These are phyloP conservation scores for Trametes sanguinea DNA, from an alignment of 768 basidiomycete species.

Conservation along the genomic window DNA sequence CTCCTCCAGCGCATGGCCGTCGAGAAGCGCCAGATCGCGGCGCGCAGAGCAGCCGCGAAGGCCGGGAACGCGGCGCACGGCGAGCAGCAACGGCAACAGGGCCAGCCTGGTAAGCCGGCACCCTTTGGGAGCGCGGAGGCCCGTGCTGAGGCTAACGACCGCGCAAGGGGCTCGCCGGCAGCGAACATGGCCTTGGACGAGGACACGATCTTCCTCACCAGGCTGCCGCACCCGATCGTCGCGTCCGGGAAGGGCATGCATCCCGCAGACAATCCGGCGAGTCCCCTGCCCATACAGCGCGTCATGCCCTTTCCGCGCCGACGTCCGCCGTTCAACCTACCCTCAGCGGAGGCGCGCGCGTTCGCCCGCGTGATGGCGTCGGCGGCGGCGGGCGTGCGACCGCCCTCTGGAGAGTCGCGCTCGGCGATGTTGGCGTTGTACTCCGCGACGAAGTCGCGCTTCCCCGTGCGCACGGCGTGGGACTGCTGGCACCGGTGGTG, in stretches of 20 bases:
- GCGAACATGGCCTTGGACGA: neutral
- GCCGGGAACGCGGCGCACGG: neutral
- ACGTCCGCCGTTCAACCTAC: conserved; percentile 12
- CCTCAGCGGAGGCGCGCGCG: conserved; percentile 11
- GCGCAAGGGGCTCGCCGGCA: conserved; percentile 1
- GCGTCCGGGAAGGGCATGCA: neutral
- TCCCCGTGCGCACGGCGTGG: conserved; percentile 19
- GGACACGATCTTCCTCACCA: conserved; percentile 12
- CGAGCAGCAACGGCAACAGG: neutral
- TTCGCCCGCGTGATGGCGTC: conserved; percentile 18
- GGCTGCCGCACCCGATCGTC: conserved; percentile 10
- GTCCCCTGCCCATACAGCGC: conserved; percentile 9
- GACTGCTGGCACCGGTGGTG: conserved; percentile 28
- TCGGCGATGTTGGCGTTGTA: conserved; percentile 20
- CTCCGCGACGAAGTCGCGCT: conserved; percentile 13
- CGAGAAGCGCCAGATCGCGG: conserved; percentile 9
- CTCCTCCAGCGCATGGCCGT: conserved; percentile 10
- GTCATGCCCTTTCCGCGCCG: conserved; percentile 13
- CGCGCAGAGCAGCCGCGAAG: neutral
- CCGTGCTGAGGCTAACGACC: conserved; percentile 18
- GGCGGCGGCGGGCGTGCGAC: conserved; percentile 9
- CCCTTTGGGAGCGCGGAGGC: conserved; percentile 19
- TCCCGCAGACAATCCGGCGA: neutral
- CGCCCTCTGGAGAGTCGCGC: conserved; percentile 11
- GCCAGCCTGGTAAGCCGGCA: conserved; percentile 13